Base-by-base conservation (phyloP, 495 filamentous ascomycete species). In the Penicillium psychrofluorescens region DNA sequence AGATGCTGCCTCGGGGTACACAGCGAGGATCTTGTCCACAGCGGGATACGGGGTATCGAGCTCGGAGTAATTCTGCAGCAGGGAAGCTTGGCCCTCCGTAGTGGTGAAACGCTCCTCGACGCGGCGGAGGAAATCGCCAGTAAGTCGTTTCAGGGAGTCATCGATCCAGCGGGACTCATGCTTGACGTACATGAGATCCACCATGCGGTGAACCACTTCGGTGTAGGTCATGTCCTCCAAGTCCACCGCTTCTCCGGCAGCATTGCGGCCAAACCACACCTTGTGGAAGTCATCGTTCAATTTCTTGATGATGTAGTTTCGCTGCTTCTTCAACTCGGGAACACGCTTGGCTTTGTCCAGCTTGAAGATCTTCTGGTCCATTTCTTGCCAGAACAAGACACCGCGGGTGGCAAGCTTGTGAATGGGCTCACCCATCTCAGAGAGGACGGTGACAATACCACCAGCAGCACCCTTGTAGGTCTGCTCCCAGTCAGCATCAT, bases 341-440 rank as follows among this genome's bases (percentile, higher is more conserved):
- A 96, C 70, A 40, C 91, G 85, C 68, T 97, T 97, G 42, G 86
- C 86, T 67, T 95, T 95, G 65, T 95, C 90, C 14, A 98, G 74
- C 65, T 82, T 87, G 78, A 98, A 98, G 53, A 98, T 95, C 59
- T 91, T 95, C 61, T 87, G 79, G 54, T 98, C 92, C 88, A 98
- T 94, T 63, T 98, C 92, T 44, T 88, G 83, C 92, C 92, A 98
- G 67, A 98, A 92, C 35, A 77, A 70, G 28, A 98, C 90, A 73
- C 92, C 92, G 35, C 92, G 79, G 16, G 92, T 98, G 15, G 92
- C 92, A 45, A 98, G 75, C 68, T 97, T 97, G 73, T 98, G 92
- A 48, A 98, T 98, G 8, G 92, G 92, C 71, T 98, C 92, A 32
- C 92, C 92, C 92, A 98, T 98, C 63, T 98, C 92, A 6, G 92